phyloP scores from a whole-genome alignment of 1,284 basidiomycete genomes.

The Phylloboletellus chloephorus region DNA sequence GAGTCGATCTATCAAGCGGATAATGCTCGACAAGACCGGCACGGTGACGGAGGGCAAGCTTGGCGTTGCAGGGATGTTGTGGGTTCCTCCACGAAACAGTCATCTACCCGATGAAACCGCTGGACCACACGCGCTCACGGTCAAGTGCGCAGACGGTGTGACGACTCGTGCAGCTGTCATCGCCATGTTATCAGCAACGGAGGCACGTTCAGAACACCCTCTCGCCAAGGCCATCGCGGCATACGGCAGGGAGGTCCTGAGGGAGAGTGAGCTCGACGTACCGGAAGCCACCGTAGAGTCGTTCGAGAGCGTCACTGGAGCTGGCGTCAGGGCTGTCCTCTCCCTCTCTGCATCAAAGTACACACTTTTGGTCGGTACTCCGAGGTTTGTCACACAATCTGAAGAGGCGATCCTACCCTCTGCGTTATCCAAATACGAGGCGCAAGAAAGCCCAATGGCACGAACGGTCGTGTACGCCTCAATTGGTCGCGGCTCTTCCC shows the following conservation, averaged over 20 bases:
- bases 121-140: conserved; percentile 41
- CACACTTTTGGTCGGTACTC: conserved; percentile 71
- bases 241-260: conserved; percentile 69
- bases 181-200: conserved; percentile 80
- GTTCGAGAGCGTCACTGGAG: conserved; percentile 87
- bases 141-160: conserved; percentile 54
- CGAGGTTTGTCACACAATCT: conserved; percentile 59
- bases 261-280: conserved; percentile 32
- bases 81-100: conserved; percentile 52
- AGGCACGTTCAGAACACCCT: conserved; percentile 93
- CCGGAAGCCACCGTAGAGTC: conserved; percentile 46
- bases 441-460: conserved; percentile 63
- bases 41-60: conserved; percentile 90
- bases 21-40: conserved; percentile 97
- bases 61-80: conserved; percentile 66
- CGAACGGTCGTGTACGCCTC: conserved; percentile 84
- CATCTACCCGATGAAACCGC: conserved; percentile 30
- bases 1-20: conserved; percentile 73
- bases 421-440: conserved; percentile 58
- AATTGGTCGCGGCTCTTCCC: conserved; percentile 40
- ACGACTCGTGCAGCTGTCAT: conserved; percentile 63
- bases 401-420: conserved; percentile 50
- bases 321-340: conserved; percentile 76
- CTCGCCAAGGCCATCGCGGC: conserved; percentile 87
- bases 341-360: conserved; percentile 43